phyloP scores from a whole-genome alignment of 202 grass and related monocot species.

The Sporobolus alterniflorus region DNA sequence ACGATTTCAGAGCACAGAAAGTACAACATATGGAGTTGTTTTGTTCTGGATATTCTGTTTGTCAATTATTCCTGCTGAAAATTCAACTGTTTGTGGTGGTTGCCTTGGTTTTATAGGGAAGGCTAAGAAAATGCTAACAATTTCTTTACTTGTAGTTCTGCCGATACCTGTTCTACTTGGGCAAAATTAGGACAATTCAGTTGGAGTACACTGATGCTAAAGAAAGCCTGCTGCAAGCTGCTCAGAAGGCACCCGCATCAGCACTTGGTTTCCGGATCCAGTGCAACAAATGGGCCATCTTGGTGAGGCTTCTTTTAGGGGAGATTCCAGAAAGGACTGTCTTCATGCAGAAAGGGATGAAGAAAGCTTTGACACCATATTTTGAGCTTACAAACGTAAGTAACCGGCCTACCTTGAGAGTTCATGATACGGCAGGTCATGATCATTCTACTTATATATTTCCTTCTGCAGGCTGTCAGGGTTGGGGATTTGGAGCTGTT shows the following conservation, averaged over 20 bases:
- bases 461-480: slow-evolving; percentile 62
- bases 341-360: slow-evolving; percentile 97
- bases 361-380: slow-evolving; percentile 78
- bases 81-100: not conserved
- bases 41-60: not conserved
- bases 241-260: slow-evolving; percentile 74
- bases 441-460: not conserved
- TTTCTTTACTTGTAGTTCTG: slow-evolving; percentile 64
- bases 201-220: slow-evolving; percentile 95
- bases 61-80: not conserved
- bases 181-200: slow-evolving; percentile 93
- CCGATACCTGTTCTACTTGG: slow-evolving; percentile 83
- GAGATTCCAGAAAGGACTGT: slow-evolving; percentile 91
- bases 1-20: too few relatives aligned
- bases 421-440: not conserved
- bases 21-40: not conserved
- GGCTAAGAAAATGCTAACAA: not conserved
- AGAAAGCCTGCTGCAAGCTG: slow-evolving; percentile 90
- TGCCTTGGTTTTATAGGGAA: not conserved
- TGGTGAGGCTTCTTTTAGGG: slow-evolving; percentile 74
- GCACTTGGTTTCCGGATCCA: slow-evolving; percentile 83
- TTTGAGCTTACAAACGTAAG: slow-evolving; percentile 93
- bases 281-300: slow-evolving; percentile 93
- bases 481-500: slow-evolving; percentile 92
- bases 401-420: not conserved